Base-by-base conservation (phyloP, 208 protist genomes). In the Trypanosoma melophagium region DNA sequence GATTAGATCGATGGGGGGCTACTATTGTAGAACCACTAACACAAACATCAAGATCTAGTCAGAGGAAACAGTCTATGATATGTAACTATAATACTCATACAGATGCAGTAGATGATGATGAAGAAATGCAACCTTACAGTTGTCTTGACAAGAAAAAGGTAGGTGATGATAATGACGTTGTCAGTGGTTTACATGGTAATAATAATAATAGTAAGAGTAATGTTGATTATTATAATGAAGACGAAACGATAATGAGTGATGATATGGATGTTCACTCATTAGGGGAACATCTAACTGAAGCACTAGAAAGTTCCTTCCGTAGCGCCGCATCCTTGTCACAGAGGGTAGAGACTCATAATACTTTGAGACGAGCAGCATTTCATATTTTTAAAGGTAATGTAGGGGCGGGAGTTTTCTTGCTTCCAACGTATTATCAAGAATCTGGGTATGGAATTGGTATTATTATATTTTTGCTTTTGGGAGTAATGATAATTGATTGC, bases 351-450 rank as follows among this genome's bases (percentile, higher is more conserved):
- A 9, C 19, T 7, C 56, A 77, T 74, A 81, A 60, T 52, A 80
- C 80, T 17, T 71, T 94, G 8, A 64, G 72, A 14, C 68, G 84
- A 28, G 86, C 83, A 38, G 79, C 75, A 7, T 95, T 93, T 58
- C 87, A 95, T 66, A 83, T 95, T 13, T 95, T 95, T 71, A 95
- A 95, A 66, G 90, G 80, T 40, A 93, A 95, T 71, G 87, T 95
- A 12, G 90, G 87, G 5, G 85, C 84, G 0, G 87, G 86, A 57
- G 84, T 93, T 5, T 96, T 96, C 62, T 72, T 93, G 41, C 74
- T 93, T 12, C 81, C 86, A 0, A 87, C 80, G 8, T 91, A 84
- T 67, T 93, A 95, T 83, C 62, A 87, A 41, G 79, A 95, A 54
- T 45, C 83, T 28, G 87, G 90, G 9, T 92, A 88, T 76, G 17